Base-by-base conservation (phyloP, 2,329 filamentous ascomycete species). In the Epichloe sylvatica region DNA sequence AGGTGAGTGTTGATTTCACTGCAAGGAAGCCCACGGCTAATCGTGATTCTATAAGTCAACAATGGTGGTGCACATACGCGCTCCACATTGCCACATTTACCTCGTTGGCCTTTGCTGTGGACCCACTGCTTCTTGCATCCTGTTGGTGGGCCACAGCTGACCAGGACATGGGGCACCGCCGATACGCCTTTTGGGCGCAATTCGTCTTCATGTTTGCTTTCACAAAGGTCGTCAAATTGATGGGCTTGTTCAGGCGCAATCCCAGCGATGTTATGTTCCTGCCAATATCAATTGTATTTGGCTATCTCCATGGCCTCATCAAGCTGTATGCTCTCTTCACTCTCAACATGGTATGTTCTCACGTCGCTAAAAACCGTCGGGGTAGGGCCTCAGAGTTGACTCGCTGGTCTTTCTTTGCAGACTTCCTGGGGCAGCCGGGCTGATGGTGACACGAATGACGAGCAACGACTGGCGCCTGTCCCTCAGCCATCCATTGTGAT, bases 341-440 rank as follows among this genome's bases (percentile, higher is more conserved):
- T 51, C 78, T 90, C 57, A 83, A 84, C 62, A 83, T 86, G 79
- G 88, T 94, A 77, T 68, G 83, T 72, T 36, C 21, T 44, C 11
- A 30, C 30, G n/a, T 36, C 33, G 13, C 43, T 19, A 21, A 9
- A 36, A 21, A 25, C 33, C 25, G 25, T 30, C 25, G 25, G 25
- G 8, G 25, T 30, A 30, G 25, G 25, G 25, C 25, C 8, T 30
- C 8, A 11, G 17, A 11, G 15, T 21, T 36, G 43, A 17, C 12
- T 23, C 13, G 17, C 5, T 51, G 48, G 23, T 25, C 50, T 35
- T 35, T 19, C 50, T 36, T 30, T 44, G 51, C 63, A 96, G 90
- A 96, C 90, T 42, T 91, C 89, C 47, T 96, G 90, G 90, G 90
- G 90, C 62, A 95, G 88, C 69, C 84, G 90, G 67, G 86, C 88